A percentile compares a stretch with the other conserved stretches of the same genome.
These are phyloP conservation scores for Populus hybrid DNA, from an alignment of 441 rosid genomes.

Conservation along the genomic window DNA sequence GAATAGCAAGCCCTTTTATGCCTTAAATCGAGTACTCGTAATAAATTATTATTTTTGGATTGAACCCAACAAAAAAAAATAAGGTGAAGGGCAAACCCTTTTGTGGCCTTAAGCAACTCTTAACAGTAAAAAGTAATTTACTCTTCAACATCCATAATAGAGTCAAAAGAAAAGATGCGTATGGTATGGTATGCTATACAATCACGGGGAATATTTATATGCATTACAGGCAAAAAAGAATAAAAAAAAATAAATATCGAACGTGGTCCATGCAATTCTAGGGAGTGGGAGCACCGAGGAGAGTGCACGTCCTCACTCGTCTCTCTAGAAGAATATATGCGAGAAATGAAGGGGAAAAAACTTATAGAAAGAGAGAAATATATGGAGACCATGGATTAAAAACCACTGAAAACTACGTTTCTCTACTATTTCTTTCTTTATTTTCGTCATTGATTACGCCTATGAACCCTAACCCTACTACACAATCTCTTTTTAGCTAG, in stretches of 20 bases:
- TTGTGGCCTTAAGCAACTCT: no score
- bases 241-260: neutral
- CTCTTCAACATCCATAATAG: no score
- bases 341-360: no score
- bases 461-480: conserved; percentile 14
- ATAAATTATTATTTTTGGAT: no score
- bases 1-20: no score
- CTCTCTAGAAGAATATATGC: neutral
- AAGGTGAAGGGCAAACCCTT: no score
- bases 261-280: conserved; percentile 43
- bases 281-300: conserved; percentile 15
- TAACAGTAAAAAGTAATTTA: no score
- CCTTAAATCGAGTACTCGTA: no score
- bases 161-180: neutral
- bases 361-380: neutral
- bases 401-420: neutral
- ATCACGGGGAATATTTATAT: neutral
- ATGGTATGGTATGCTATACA: neutral
- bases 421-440: neutral
- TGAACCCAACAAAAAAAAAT: no score
- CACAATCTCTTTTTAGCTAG: conserved; percentile 16
- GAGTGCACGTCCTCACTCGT: conserved; percentile 24
- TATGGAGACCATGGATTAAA: neutral
- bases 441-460: conserved; percentile 32
- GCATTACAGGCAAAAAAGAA: neutral